Evolutionary conservation across 805 yeast species (phyloP), one percentile per base, ranked within the genome.

Genomic region (Ogataea philodendri): DNA sequence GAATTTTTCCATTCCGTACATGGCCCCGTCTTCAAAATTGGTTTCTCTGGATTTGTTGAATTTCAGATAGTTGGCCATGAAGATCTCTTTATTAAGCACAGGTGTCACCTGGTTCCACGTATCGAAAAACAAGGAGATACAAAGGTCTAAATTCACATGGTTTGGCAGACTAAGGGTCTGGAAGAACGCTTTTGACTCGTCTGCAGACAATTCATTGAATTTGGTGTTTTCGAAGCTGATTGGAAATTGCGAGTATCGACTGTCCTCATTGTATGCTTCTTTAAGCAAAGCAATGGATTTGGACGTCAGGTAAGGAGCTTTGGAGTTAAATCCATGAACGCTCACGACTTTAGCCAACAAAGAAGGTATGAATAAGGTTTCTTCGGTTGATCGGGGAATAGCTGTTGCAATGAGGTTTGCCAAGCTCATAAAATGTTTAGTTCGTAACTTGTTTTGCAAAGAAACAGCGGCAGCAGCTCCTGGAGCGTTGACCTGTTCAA

Each of bases 41-140:
- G 51, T 35, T 42, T 76, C 82, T 18, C 77, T 50, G 11, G 76
- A 59, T 30, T 63, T 60, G 15, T 64, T 61, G 30, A 79, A 67
- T 17, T 58, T 62, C 17, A 66, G 49, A 54, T 84, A 86, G 44
- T 76, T 75, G 15, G 65, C 63, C 53, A 81, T 65, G 50, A 88
- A 88, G n/a, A 76, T 70, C 26, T 74, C 74, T 44, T 77, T 76
- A 55, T 84, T 85, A 35, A 88, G 52, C 10, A 85, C 67, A 0
- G 95, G 94, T 15, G 81, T 65, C 5, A 76, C 60, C 16, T 73
- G 68, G 18, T 84, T 81, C 95, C 96, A 88, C 39, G 82, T 81
- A 43, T 76, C 78, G 60, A 86, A 87, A 54, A 74, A 88, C 3
- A 76, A 55, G 0, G 82, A 70, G 13, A 84, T 70, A 19, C 84